Percentiles rank a stretch among this genome's conserved stretches.
Evolutionary conservation across 495 filamentous ascomycete species (phyloP).

Genomic region (Thermochaetoides thermophila): DNA sequence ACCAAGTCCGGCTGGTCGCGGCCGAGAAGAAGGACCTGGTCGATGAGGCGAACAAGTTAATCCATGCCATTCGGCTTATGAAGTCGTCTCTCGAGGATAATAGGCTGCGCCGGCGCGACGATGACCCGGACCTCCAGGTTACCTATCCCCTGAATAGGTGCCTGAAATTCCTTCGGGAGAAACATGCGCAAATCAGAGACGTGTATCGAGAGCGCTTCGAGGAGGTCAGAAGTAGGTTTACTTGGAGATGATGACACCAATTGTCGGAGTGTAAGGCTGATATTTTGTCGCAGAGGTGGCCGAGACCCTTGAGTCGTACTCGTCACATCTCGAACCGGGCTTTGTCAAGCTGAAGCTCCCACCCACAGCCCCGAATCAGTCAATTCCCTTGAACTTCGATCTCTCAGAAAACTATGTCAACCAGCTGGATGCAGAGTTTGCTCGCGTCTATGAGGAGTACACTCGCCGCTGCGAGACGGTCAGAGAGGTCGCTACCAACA

Average conservation of each 20-base stretch:
- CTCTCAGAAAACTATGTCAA: slow-evolving; percentile 79
- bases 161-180: slow-evolving; percentile 66
- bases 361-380: slow-evolving; percentile 57
- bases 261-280: too few species aligned
- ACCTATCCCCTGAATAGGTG: slow-evolving; percentile 71
- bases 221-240: slow-evolving; percentile 70
- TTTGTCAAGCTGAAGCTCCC: slow-evolving; percentile 73
- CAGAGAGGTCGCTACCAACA: slow-evolving; percentile 60
- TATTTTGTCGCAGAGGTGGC: slow-evolving; percentile 59
- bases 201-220: slow-evolving; percentile 81
- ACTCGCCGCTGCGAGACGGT: slow-evolving; percentile 62
- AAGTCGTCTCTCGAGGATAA: slow-evolving; percentile 72
- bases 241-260: not conserved
- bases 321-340: slow-evolving; percentile 76
- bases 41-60: slow-evolving; percentile 74
- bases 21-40: slow-evolving; percentile 76
- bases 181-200: slow-evolving; percentile 61
- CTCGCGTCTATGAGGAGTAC: slow-evolving; percentile 89
- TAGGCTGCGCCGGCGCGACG: slow-evolving; percentile 35
- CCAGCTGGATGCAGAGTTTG: slow-evolving; percentile 77
- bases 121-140: slow-evolving; percentile 50
- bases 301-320: slow-evolving; percentile 85
- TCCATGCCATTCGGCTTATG: slow-evolving; percentile 81
- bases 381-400: slow-evolving; percentile 69
- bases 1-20: slow-evolving; percentile 64